A percentile compares a stretch with the other conserved stretches of the same genome.
These are phyloP conservation scores for Inonotus obliquus DNA, from an alignment of 1,284 basidiomycete genomes.

Conservation along the genomic window DNA sequence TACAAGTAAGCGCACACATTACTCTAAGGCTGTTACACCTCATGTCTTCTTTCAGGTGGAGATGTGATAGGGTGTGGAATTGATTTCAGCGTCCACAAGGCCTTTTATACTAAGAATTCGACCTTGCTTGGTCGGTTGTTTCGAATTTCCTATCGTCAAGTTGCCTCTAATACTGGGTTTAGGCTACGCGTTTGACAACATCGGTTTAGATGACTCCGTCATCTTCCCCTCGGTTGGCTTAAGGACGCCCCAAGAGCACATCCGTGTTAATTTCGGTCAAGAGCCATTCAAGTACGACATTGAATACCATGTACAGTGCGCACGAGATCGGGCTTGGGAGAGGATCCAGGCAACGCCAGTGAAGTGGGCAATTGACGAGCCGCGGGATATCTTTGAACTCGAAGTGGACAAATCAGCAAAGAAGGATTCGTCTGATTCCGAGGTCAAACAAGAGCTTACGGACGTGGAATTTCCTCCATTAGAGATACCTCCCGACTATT, in stretches of 20 bases:
- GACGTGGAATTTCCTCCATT: conserved; percentile 23
- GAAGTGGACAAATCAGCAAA: conserved; percentile 26
- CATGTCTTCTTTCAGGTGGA: conserved; percentile 45
- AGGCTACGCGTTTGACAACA: conserved; percentile 70
- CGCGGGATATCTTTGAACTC: conserved; percentile 17
- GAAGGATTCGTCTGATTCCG: conserved; percentile 18
- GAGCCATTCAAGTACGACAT: conserved; percentile 86
- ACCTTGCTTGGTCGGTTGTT: conserved; percentile 57
- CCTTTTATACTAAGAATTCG: conserved; percentile 91
- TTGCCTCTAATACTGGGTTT: not conserved
- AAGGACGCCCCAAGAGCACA: conserved; percentile 65
- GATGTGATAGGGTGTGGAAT: conserved; percentile 88
- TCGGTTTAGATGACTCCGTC: conserved; percentile 52
- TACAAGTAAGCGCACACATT: conserved; percentile 47
- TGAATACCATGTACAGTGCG: conserved; percentile 69
- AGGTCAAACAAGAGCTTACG: conserved; percentile 21
- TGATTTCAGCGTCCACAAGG: conserved; percentile 73
- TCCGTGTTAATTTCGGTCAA: conserved; percentile 84
- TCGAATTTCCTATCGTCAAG: not conserved
- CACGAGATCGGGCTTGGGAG: conserved; percentile 57
- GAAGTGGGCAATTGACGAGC: conserved; percentile 22
- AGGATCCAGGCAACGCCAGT: conserved; percentile 55
- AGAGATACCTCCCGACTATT: conserved; percentile 20
- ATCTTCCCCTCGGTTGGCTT: conserved; percentile 86
- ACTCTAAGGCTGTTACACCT: not conserved